These are phyloP conservation scores for Plectosphaerella sp. DNA, from an alignment of 2,329 filamentous ascomycete species.

Conservation along the genomic window DNA sequence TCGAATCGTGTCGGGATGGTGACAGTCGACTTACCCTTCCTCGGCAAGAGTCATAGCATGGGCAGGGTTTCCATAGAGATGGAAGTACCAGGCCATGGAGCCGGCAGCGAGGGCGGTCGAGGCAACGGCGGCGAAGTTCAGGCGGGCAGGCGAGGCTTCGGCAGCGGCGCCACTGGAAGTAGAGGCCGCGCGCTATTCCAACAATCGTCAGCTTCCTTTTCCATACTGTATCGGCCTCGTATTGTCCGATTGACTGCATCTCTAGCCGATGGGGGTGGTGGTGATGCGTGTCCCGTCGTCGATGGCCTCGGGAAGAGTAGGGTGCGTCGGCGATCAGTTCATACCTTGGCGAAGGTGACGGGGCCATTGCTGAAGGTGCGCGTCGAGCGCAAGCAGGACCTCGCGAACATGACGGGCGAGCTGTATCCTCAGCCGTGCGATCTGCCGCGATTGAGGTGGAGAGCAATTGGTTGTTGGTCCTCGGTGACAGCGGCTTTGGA, in stretches of 20 bases:
- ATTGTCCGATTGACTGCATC: not conserved
- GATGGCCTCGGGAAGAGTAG: constrained; percentile 6
- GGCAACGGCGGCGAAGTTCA: constrained; percentile 82
- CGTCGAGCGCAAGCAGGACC: constrained; percentile 84
- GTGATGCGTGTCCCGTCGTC: constrained; percentile 5
- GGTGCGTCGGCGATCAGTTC: constrained; percentile 21
- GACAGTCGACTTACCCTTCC: constrained; percentile 79
- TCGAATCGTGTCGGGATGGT: not conserved
- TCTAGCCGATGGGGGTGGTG: not conserved
- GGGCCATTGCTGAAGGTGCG: constrained; percentile 78
- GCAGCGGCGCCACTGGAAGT: constrained; percentile 69
- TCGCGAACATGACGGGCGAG: constrained; percentile 79
- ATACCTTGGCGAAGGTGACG: constrained; percentile 71
- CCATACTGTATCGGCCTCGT: constrained; percentile 8
- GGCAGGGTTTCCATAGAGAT: constrained; percentile 85
- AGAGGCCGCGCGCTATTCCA: constrained; percentile 59
- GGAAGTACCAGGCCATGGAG: constrained; percentile 95
- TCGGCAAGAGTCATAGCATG: constrained; percentile 90
- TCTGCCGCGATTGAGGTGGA: constrained; percentile 23
- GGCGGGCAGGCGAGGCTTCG: constrained; percentile 67
- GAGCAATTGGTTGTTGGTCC: constrained; percentile 28
- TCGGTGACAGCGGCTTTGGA: constrained; percentile 8
- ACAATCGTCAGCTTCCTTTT: constrained; percentile 31
- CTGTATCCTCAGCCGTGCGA: constrained; percentile 33
- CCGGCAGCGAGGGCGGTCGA: constrained; percentile 84